A percentile compares a stretch with the other conserved stretches of the same genome.
These are phyloP conservation scores for Ailanthus altissimus DNA, from an alignment of 345 rosid genomes.

Conservation along the genomic window DNA sequence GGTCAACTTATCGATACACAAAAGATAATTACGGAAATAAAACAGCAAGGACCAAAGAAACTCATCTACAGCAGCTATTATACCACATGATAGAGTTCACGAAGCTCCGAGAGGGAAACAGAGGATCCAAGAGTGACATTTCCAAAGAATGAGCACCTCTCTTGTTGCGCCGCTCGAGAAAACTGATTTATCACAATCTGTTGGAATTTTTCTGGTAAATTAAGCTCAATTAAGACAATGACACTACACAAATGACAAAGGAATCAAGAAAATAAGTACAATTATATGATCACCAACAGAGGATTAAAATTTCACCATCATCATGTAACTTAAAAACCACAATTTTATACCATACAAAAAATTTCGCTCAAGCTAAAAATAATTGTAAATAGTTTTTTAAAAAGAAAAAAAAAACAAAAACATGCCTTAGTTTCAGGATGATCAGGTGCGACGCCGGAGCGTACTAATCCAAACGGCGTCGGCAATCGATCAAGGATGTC, in stretches of 20 bases:
- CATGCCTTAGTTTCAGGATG: constrained; percentile 92
- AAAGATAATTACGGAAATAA: neutral
- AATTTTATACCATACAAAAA: neutral
- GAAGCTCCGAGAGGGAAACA: constrained; percentile 73
- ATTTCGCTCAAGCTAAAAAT: neutral
- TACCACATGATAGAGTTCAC: constrained; percentile 79
- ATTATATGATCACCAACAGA: no score
- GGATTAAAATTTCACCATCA: no score
- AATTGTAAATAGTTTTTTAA: neutral
- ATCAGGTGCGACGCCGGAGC: constrained; percentile 97
- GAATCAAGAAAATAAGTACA: neutral
- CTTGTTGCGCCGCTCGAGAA: constrained; percentile 69
- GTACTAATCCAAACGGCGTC: constrained; percentile 88
- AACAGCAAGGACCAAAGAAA: neutral
- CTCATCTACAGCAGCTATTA: constrained; percentile 3
- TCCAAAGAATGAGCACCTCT: constrained; percentile 73
- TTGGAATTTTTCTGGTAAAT: constrained; percentile 51
- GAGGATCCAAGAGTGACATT: constrained; percentile 73
- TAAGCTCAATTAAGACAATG: constrained; percentile 46
- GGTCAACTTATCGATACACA: neutral
- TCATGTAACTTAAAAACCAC: no score
- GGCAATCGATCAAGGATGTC: constrained; percentile 91
- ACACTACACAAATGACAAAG: neutral
- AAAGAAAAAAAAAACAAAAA: no score
- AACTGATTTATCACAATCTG: constrained; percentile 90